Conservation (phyloP, 1,139 yeast genomes). For the Spencermartinsiella ligniputridi region DNA sequence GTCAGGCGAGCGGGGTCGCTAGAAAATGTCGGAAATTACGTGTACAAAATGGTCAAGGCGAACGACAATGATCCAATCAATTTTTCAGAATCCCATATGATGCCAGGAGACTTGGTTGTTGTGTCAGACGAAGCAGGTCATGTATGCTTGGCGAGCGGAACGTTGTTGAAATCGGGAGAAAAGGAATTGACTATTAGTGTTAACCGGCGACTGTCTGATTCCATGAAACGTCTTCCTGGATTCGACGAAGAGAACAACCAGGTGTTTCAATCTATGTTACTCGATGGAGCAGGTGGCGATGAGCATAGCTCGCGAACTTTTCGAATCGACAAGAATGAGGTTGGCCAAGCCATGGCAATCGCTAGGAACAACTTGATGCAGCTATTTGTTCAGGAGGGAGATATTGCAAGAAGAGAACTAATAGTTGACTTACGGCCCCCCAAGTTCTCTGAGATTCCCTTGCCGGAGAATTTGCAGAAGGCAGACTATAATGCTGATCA, state of each 20-base stretch:
- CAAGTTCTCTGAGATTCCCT: constrained; percentile 28
- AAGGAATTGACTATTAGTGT: constrained; percentile 42
- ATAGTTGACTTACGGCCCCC: constrained; percentile 61
- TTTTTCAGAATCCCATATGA: constrained; percentile 23
- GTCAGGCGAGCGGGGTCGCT: constrained; percentile 6
- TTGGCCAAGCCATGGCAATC: constrained; percentile 66
- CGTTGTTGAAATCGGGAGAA: constrained; percentile 42
- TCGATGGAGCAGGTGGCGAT: constrained; percentile 9
- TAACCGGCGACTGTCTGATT: constrained; percentile 48
- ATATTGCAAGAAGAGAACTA: constrained; percentile 45
- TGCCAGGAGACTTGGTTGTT: constrained; percentile 42
- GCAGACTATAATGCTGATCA: constrained; percentile 62
- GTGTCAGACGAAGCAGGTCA: constrained; percentile 81
- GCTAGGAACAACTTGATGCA: constrained; percentile 75
- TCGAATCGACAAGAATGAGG: constrained; percentile 78
- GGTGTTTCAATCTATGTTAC: constrained; percentile 45
- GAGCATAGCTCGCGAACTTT: constrained; percentile 32
- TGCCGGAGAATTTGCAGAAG: constrained; percentile 5
- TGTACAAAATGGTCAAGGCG: constrained; percentile 16
- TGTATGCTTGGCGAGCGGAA: constrained; percentile 66
- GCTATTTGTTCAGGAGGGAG: constrained; percentile 57
- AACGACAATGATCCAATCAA: constrained; percentile 6
- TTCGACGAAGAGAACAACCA: constrained; percentile 47
- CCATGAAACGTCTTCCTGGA: constrained; percentile 39
- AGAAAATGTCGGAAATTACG: constrained; percentile 11